phyloP scores from a whole-genome alignment of 2,329 filamentous ascomycete genomes.

The Periglandula ipomoeae region DNA sequence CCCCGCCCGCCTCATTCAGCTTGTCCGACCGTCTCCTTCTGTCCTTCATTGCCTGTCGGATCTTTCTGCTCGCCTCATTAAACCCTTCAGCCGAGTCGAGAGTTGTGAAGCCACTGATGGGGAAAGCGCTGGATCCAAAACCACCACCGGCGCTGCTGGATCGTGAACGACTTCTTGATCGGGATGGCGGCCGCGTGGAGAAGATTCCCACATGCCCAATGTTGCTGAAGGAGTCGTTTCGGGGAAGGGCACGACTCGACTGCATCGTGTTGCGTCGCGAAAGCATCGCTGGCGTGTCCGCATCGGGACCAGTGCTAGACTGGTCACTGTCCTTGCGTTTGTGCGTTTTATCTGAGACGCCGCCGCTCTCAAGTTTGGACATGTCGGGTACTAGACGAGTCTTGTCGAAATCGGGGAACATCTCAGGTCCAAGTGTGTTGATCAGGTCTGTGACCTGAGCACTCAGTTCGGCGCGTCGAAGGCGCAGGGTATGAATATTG shows the following conservation, averaged over 20 bases:
- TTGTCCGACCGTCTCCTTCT: slow-evolving; percentile 44
- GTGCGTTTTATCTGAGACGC: slow-evolving; percentile 15
- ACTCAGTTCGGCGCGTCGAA: slow-evolving; percentile 64
- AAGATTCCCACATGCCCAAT: slow-evolving; percentile 84
- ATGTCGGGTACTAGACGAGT: slow-evolving; percentile 58
- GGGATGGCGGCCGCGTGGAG: slow-evolving; percentile 75
- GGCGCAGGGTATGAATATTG: slow-evolving; percentile 69
- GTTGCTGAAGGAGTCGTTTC: slow-evolving; percentile 91
- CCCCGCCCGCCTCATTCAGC: slow-evolving; percentile 27
- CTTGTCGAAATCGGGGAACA: slow-evolving; percentile 93
- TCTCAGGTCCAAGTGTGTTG: slow-evolving; percentile 88
- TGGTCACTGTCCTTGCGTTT: slow-evolving; percentile 40
- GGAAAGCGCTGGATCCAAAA: slow-evolving; percentile 52
- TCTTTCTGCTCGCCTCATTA: slow-evolving; percentile 75
- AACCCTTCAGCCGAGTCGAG: slow-evolving; percentile 62
- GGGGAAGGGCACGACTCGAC: slow-evolving; percentile 52
- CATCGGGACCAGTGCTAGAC: slow-evolving; percentile 29
- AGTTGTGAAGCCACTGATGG: slow-evolving; percentile 59
- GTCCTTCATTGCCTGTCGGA: slow-evolving; percentile 72
- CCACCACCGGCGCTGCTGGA: slow-evolving; percentile 60
- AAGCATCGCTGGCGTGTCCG: slow-evolving; percentile 30
- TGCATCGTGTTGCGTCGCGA: slow-evolving; percentile 42
- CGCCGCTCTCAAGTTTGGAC: slow-evolving; percentile 26
- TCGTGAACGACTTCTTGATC: slow-evolving; percentile 61
- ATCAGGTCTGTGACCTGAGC: slow-evolving; percentile 82